Percentiles rank a stretch among this genome's conserved stretches.
These are phyloP conservation scores for Cocos nucifera DNA, from an alignment of 176 grass and related monocot genomes.

Conservation along the genomic window DNA sequence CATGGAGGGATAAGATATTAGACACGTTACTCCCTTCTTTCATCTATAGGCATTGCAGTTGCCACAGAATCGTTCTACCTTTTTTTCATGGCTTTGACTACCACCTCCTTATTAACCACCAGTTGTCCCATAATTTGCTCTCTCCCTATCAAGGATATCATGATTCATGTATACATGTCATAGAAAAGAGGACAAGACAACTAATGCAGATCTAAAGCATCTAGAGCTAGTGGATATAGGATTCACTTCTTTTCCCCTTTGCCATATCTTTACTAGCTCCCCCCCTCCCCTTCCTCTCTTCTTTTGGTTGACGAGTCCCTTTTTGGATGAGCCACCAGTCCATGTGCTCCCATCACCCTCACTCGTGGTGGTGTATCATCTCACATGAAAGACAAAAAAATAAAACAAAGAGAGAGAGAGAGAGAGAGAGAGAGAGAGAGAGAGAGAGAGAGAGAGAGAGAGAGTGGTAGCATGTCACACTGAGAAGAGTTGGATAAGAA, in stretches of 20 bases:
- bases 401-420: conserved; percentile 36
- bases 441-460: conserved; percentile 26
- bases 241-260: not conserved
- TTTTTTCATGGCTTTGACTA: too few relatives aligned
- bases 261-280: not conserved
- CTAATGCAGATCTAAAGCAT: not conserved
- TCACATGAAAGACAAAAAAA: conserved; percentile 42
- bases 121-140: too few relatives aligned
- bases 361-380: conserved; percentile 38
- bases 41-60: too few relatives aligned
- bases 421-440: conserved; percentile 15
- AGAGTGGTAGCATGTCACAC: conserved; percentile 22
- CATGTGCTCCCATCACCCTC: conserved; percentile 40
- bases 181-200: conserved; percentile 8
- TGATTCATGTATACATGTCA: not conserved
- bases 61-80: too few relatives aligned
- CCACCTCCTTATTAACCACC: too few relatives aligned
- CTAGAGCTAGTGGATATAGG: too few relatives aligned
- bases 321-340: conserved; percentile 34
- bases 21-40: too few relatives aligned
- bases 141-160: too few relatives aligned
- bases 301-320: conserved; percentile 38
- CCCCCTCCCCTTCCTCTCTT: not conserved
- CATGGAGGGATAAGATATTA: too few relatives aligned
- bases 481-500: conserved; percentile 19